Conservation (phyloP, 805 yeast species). For the Kazachstania kunashirensis region DNA sequence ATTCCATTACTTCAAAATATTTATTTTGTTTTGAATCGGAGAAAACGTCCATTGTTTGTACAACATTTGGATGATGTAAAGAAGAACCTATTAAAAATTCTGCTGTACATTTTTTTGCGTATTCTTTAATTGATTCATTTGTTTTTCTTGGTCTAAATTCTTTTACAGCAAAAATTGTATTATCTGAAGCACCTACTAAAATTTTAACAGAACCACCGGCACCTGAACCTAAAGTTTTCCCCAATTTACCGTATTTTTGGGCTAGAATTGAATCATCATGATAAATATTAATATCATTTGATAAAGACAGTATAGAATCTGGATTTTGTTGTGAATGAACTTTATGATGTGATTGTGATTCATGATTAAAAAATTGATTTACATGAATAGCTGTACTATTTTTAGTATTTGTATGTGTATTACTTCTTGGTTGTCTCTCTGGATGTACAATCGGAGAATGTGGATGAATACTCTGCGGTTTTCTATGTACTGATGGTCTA, state of each 20-base stretch:
- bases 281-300: conserved; percentile 28
- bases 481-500: conserved; percentile 34
- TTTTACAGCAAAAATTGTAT: conserved; percentile 68
- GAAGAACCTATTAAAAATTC: conserved; percentile 80
- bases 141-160: conserved; percentile 65
- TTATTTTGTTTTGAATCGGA: conserved; percentile 48
- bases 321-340: conserved; percentile 28
- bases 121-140: conserved; percentile 60
- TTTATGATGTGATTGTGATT: no score
- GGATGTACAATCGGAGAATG: conserved; percentile 4
- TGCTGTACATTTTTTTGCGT: conserved; percentile 76
- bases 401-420: no score
- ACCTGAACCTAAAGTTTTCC: conserved; percentile 70
- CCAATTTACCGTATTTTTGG: conserved; percentile 60
- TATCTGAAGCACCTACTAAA: conserved; percentile 57
- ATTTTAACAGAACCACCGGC: conserved; percentile 79
- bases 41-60: conserved; percentile 62
- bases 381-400: no score
- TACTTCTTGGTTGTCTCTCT: not conserved
- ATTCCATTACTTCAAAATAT: conserved; percentile 76
- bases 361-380: conserved; percentile 6
- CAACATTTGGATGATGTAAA: conserved; percentile 69
- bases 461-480: conserved; percentile 3
- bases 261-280: conserved; percentile 43
- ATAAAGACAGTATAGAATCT: conserved; percentile 23